Evolutionary conservation across 257 asterid genomes (phyloP).

Genomic region (Paraleonurus japonicus): DNA sequence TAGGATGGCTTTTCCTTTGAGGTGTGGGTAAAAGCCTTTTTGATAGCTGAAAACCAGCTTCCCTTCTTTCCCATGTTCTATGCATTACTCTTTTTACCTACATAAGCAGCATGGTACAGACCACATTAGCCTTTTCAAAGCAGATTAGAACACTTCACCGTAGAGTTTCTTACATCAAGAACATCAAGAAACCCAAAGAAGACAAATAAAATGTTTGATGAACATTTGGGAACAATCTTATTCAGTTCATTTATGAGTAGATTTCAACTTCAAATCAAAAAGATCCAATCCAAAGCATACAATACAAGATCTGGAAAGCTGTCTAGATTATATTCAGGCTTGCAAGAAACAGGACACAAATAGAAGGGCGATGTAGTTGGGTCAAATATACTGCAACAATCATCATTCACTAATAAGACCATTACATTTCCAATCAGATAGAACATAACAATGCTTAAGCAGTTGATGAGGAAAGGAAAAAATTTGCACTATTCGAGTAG

Average conservation of each 20-base stretch:
- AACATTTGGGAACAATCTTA: not conserved
- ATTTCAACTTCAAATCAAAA: not conserved
- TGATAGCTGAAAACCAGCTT: conserved; percentile 90
- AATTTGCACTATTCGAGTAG: too few relatives aligned
- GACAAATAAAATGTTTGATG: not conserved
- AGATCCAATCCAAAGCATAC: not conserved
- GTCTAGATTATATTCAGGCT: not conserved
- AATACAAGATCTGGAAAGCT: not conserved
- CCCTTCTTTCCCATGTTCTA: conserved; percentile 89
- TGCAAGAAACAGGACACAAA: not conserved
- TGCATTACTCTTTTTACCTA: conserved; percentile 74
- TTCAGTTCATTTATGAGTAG: not conserved
- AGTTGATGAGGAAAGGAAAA: not conserved
- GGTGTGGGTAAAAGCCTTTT: conserved; percentile 62
- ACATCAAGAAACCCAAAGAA: not conserved
- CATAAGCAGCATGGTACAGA: conserved; percentile 16
- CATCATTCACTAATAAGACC: not conserved
- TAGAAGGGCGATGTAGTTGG: not conserved
- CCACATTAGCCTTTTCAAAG: not conserved
- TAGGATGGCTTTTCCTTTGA: conserved; percentile 62
- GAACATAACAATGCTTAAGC: not conserved
- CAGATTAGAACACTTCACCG: not conserved
- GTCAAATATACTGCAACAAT: not conserved
- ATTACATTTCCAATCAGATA: not conserved
- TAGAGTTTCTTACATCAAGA: too few relatives aligned